Evolutionary conservation across 371 early-diverging fungal genomes (phyloP), one percentile per base, ranked within the genome.

Genomic region (Syncephalastrum contaminatum): DNA sequence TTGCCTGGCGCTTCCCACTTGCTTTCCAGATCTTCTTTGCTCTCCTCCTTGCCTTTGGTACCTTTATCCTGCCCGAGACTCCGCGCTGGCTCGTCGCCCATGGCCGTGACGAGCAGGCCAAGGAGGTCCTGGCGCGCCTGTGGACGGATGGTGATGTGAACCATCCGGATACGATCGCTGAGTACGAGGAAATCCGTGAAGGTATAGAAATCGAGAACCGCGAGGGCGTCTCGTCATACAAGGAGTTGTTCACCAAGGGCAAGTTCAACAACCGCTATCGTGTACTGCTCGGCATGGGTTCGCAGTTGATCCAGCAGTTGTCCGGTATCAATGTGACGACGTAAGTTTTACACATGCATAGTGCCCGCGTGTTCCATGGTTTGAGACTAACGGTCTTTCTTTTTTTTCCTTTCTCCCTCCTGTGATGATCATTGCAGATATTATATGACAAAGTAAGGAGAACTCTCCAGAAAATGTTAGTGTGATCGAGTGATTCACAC

Each of bases 61-160:
- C 66, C 13, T 64, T 69, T 27, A 47, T 80, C 43, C 63, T 82
- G 13, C 82, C 82, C n/a, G 80, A 77, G 45, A 69, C 82, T 15
- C 81, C 82, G 41, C 77, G 82, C 54, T 82, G 82, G 82, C 51
- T 82, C 5, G 58, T 73, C 42, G 60, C 70, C 43, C 67, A 77
- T 14, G 72, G 69, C 24, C 48, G 63, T 15, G 61, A 63, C 22
- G 73, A 69, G 2, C 64, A 69, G 21, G 56, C 59, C 18, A 69
- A 72, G 51, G 59, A 58, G 16, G 67, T 72, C 2, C 58, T 72
- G 40, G 69, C 67, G 45, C 59, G 64, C 21, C 62, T 72, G 8
- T 66, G 69, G 63, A 59, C 69, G n/a, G 64, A 66, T 30, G 63
- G 66, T 30, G 69, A 68, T 42, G 49, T 46, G 10, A 64, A 43